Evolutionary conservation across 768 basidiomycete species (phyloP), one percentile per base, ranked within the genome.

Genomic region (Lactarius tabidus): DNA sequence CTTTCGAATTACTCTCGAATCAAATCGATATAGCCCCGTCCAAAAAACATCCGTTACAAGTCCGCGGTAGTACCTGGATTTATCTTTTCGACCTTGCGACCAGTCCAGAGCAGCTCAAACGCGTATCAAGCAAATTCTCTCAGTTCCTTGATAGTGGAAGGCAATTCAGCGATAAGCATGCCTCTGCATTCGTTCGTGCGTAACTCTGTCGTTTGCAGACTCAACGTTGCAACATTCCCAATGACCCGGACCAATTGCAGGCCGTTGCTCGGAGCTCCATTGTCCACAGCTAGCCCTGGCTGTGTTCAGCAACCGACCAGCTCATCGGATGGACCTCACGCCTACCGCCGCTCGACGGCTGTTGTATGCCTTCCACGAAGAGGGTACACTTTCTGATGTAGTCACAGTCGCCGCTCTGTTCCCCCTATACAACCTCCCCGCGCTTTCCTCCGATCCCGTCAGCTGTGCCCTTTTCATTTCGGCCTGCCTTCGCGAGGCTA

Each of bases 271-370:
- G 65, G 80, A 87, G 69, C 79, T 89, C 1, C 71, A 75, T 17
- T 84, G 83, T 63, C 83, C 85, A 3, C 69, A 75, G 29, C 79
- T 89, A 43, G 86, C 87, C 3, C 75, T 90, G 15, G 75, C 81
- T 38, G 82, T 88, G 26, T 86, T 87, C 70, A 82, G 83, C 26
- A 76, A 89, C 71, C 86, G 81, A 63, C 77, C 85, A 17, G 85
- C 84, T 71, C 87, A 89, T 72, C 81, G 82, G 57, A 68, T 89
- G 20, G 72, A 76, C 26, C 77, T 89, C 17, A 62, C 83, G 3
- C 75, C 83, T 12, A 67, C 76, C 0, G 84, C 81, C 2, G 88
- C 81, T 0, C 86, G 82, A 5, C 80, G 78, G 48, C 81, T 90
- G 53, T 72, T 89, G 1, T 83, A 88, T 64, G 79, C 85, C 1